Base-by-base conservation (phyloP, 78 protist genomes). In the Capsaspora owczarzaki region DNA sequence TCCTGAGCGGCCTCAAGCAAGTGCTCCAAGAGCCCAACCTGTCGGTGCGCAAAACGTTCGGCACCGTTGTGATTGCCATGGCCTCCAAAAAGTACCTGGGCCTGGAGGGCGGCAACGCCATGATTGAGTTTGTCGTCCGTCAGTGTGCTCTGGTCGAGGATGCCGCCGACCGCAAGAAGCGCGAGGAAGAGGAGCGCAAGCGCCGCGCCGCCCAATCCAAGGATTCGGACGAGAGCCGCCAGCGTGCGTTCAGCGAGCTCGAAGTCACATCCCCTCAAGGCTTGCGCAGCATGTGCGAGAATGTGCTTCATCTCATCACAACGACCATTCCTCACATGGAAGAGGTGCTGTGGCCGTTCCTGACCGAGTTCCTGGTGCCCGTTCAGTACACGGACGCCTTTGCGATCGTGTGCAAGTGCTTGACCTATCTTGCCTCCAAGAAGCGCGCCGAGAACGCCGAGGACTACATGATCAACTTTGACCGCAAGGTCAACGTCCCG, bases 381-480 rank as follows among this genome's bases (percentile, higher is more conserved):
- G 60, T 70, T 25, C 76, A 82, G 14, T 86, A 63, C 31, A 82
- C 87, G 3, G 86, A 75, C 10, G 46, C 89, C 2, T 43, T 74
- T n/a, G 79, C 89, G 2, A 38, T 78, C 10, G 75, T 87, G 33
- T 72, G 86, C 47, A 80, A 78, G 42, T 81, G 85, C 22, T 25
- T 87, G 51, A 68, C 77, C 29, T 38, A 49, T 38, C 31, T 84
- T 20, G 93, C 86, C 0, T 27, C 23, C 22, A 23, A 56, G 23
- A 85, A 85, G 74, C 43, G 82, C 47, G 84, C 79, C 0, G 38
- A 40, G 16, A 87, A 84, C 1, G 76, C 53, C 4, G 84, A 71
- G 43, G 89, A 87, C 44, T 90, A 85, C 43, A 56, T 70, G 35
- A 87, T 90, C 44, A 91, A 90, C 71, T 90, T 90, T 38, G 93